Conservation (phyloP, 441 rosid species). For the Breynia disticha region DNA sequence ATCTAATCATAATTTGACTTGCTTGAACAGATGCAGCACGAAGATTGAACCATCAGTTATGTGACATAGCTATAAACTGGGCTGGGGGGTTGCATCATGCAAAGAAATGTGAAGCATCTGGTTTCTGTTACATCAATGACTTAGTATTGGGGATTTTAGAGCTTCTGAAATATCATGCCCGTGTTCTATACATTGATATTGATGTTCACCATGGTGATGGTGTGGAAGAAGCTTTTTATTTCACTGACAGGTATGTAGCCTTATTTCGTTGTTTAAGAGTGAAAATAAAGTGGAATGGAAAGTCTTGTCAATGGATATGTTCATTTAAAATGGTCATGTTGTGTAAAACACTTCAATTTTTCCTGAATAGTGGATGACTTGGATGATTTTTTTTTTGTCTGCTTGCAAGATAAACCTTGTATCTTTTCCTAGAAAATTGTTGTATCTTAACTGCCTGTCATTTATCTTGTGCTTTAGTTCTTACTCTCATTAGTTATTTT, state of each 20-base stretch:
- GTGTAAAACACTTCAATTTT: not conserved
- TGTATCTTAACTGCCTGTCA: too few species aligned
- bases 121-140: constrained; percentile 96
- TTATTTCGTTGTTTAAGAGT: constrained; percentile 10
- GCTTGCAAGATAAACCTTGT: too few species aligned
- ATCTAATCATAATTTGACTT: constrained; percentile 6
- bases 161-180: constrained; percentile 83
- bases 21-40: constrained; percentile 68
- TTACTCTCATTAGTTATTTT: too few species aligned
- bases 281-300: not conserved
- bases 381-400: too few species aligned
- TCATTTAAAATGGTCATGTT: not conserved
- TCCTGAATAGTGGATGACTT: too few species aligned
- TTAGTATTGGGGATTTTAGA: constrained; percentile 91
- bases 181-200: constrained; percentile 83
- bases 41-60: constrained; percentile 78
- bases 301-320: not conserved
- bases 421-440: too few species aligned
- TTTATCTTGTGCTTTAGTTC: too few species aligned
- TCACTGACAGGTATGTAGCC: constrained; percentile 70
- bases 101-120: constrained; percentile 94
- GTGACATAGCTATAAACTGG: constrained; percentile 98
- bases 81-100: constrained; percentile 99
- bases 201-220: constrained; percentile 99
- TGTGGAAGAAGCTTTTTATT: constrained; percentile 98